Evolutionary conservation across 2,329 filamentous ascomycete genomes (phyloP).

Genomic region (Cytospora schulzeri): DNA sequence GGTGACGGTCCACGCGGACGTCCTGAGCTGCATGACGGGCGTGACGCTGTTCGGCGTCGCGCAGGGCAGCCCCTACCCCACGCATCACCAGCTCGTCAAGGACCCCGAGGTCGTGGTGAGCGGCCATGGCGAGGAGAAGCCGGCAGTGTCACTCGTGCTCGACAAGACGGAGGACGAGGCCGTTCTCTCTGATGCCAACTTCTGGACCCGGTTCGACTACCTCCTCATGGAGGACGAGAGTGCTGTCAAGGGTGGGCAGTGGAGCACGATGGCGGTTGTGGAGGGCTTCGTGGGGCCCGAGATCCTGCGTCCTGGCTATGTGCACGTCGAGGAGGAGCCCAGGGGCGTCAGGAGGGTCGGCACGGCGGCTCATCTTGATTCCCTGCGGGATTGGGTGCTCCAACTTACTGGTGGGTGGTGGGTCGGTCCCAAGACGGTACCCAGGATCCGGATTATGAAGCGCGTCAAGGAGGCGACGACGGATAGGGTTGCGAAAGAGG

Average conservation of each 20-base stretch:
- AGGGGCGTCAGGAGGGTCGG: constrained; percentile 45
- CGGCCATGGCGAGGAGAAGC: constrained; percentile 9
- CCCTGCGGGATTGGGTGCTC: constrained; percentile 46
- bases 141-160: constrained; percentile 40
- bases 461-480: constrained; percentile 28
- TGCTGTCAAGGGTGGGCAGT: constrained; percentile 50
- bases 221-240: constrained; percentile 57
- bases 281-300: constrained; percentile 62
- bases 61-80: constrained; percentile 40
- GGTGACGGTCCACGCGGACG: constrained; percentile 62
- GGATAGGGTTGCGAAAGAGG: constrained; percentile 8
- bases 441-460: constrained; percentile 54
- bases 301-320: constrained; percentile 52
- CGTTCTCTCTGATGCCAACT: constrained; percentile 49
- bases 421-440: constrained; percentile 63
- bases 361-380: constrained; percentile 44
- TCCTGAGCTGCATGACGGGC: constrained; percentile 71
- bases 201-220: constrained; percentile 69
- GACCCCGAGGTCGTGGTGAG: constrained; percentile 16
- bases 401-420: constrained; percentile 62
- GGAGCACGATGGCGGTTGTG: constrained; percentile 60
- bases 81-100: constrained; percentile 34
- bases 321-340: constrained; percentile 27
- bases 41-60: constrained; percentile 65
- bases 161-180: constrained; percentile 64